These are phyloP conservation scores for Monosporozyma yasuniensis DNA, from an alignment of 805 yeast species.

Conservation along the genomic window DNA sequence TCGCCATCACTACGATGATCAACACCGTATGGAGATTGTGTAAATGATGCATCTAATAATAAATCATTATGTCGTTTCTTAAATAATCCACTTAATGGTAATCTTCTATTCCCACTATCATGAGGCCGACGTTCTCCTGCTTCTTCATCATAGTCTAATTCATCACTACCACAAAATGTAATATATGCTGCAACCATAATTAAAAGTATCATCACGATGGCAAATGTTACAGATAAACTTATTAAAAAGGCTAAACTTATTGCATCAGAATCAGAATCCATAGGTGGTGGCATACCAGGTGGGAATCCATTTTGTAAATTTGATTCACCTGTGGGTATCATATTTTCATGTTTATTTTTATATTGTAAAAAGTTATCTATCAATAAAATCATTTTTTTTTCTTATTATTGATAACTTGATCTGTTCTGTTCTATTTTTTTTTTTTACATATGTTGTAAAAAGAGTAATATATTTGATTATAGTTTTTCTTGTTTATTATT, in stretches of 20 bases:
- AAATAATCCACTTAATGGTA: background rate
- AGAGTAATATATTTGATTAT: too few relatives aligned
- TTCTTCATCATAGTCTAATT: slow-evolving; percentile 29
- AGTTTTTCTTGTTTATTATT: too few relatives aligned
- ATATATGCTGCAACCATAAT: slow-evolving; percentile 27
- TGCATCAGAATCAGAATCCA: slow-evolving; percentile 23
- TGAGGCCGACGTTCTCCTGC: slow-evolving; percentile 4
- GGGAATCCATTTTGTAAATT: background rate
- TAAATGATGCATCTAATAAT: slow-evolving; percentile 24
- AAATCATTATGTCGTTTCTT: slow-evolving; percentile 14
- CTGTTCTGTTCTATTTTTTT: background rate
- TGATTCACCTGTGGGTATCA: background rate
- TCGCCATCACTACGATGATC: slow-evolving; percentile 26
- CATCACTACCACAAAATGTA: slow-evolving; percentile 28
- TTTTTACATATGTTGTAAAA: background rate
- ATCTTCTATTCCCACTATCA: background rate
- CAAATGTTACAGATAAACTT: slow-evolving; percentile 29
- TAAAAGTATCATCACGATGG: slow-evolving; percentile 25
- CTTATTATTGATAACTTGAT: background rate
- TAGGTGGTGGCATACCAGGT: slow-evolving; percentile 12
- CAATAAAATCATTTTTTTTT: background rate
- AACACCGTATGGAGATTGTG: slow-evolving; percentile 20
- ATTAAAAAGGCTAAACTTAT: slow-evolving; percentile 28
- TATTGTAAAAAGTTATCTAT: background rate
- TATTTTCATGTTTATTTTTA: too few relatives aligned